These are phyloP conservation scores for Hypocrella siamensis DNA, from an alignment of 2,329 filamentous ascomycete species.

Conservation along the genomic window DNA sequence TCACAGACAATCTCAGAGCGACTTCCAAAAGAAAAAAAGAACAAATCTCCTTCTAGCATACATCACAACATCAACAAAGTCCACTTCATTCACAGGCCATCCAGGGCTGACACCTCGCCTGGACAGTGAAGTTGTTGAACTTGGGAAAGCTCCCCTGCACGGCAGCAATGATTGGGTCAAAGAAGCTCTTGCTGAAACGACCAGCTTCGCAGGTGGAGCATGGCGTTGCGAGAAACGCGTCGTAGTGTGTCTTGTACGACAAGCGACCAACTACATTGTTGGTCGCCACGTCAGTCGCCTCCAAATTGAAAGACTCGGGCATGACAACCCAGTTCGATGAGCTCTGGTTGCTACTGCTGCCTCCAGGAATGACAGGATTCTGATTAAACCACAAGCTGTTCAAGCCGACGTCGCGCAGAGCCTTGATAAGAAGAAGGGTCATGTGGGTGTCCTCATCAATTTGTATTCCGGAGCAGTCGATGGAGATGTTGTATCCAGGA, in stretches of 20 bases:
- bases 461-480: conserved; percentile 20
- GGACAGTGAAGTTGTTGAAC: conserved; percentile 20
- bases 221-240: conserved; percentile 19
- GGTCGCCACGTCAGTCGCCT: conserved; percentile 16
- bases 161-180: conserved; percentile 20
- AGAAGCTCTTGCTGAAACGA: conserved; percentile 20
- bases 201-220: conserved; percentile 19
- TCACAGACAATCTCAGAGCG: no score
- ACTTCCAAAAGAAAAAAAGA: conserved; percentile 1
- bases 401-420: conserved; percentile 19
- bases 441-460: conserved; percentile 22
- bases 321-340: conserved; percentile 21
- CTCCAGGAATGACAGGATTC: conserved; percentile 19
- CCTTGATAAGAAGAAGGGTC: conserved; percentile 22
- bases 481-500: conserved; percentile 19
- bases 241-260: conserved; percentile 21
- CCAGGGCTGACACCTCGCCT: conserved; percentile 22
- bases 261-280: conserved; percentile 18
- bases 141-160: conserved; percentile 21
- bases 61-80: background rate
- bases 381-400: conserved; percentile 24
- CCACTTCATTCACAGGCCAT: conserved; percentile 16
- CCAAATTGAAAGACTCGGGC: conserved; percentile 20
- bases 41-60: background rate
- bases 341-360: conserved; percentile 13